These are phyloP conservation scores for Ceratobasidium sp. DNA, from an alignment of 1,284 basidiomycete species.

Conservation along the genomic window DNA sequence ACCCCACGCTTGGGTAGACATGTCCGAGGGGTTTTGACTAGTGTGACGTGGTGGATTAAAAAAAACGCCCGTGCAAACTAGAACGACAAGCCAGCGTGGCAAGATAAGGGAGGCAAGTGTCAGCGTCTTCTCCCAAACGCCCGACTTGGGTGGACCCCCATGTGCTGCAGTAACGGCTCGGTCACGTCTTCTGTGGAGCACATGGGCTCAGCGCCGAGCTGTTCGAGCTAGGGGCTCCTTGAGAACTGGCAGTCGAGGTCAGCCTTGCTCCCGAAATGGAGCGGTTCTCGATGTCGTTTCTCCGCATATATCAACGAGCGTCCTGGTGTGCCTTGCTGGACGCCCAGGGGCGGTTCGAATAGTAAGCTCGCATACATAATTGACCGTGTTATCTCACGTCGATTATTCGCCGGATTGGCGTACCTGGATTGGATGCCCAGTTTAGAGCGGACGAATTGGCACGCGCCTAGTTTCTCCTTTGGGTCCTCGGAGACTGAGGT, in stretches of 20 bases:
- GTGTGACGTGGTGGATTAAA: background rate
- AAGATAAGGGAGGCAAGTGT: background rate
- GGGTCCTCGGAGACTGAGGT: background rate
- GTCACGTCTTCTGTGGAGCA: background rate
- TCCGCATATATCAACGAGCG: background rate
- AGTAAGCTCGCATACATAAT: too few relatives aligned
- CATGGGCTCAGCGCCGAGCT: background rate
- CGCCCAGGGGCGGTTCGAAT: background rate
- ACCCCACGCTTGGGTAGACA: background rate
- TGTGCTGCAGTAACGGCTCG: background rate
- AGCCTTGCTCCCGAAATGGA: background rate
- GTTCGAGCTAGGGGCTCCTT: background rate
- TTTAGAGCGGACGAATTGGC: background rate
- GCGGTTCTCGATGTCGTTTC: background rate
- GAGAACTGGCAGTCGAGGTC: background rate
- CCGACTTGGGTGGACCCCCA: background rate
- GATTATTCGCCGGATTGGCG: background rate
- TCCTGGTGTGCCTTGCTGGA: background rate
- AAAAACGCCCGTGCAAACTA: background rate
- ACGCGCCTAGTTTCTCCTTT: background rate
- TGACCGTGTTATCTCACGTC: background rate
- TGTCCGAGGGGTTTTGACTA: background rate
- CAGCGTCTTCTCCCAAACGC: background rate
- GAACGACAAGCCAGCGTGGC: conserved; percentile 7
- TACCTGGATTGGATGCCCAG: too few relatives aligned